phyloP scores from a whole-genome alignment of 2,329 filamentous ascomycete genomes.

The Neodidymelliopsis sp. region DNA sequence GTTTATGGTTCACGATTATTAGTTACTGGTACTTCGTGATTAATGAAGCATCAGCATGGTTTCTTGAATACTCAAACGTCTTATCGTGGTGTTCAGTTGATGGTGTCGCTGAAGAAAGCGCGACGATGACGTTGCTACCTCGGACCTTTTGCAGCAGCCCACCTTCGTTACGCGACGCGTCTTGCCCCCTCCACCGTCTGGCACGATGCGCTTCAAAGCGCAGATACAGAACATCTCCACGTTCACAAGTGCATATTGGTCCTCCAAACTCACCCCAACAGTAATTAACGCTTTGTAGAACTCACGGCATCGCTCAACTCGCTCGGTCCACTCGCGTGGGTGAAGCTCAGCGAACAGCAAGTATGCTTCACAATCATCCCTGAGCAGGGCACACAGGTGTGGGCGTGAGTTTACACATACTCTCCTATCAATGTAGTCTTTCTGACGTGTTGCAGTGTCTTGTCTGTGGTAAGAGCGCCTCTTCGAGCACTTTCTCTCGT shows the following conservation, averaged over 20 bases:
- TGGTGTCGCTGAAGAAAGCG: too few relatives aligned
- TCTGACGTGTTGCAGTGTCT: slow-evolving; percentile 47
- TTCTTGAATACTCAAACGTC: too few relatives aligned
- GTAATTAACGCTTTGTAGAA: slow-evolving; percentile 52
- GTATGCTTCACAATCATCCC: slow-evolving; percentile 96
- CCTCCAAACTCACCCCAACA: rapidly evolving
- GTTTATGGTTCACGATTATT: too few relatives aligned
- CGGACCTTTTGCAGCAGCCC: slow-evolving; percentile 2
- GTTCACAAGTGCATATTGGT: slow-evolving; percentile 57
- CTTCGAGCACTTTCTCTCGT: background rate
- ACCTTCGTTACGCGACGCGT: slow-evolving; percentile 17
- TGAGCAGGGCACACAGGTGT: slow-evolving; percentile 93
- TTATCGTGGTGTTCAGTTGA: too few relatives aligned
- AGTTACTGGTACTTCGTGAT: too few relatives aligned
- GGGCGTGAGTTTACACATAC: slow-evolving; percentile 71
- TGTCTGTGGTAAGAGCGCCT: slow-evolving; percentile 52
- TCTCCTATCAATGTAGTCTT: slow-evolving; percentile 8
- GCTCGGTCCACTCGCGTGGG: slow-evolving; percentile 85
- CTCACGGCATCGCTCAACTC: slow-evolving; percentile 69
- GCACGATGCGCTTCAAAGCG: slow-evolving; percentile 61
- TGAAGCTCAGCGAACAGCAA: slow-evolving; percentile 84
- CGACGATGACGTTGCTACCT: slow-evolving; percentile 16
- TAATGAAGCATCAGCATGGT: too few relatives aligned
- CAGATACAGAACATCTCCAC: slow-evolving; percentile 60
- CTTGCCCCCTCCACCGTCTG: slow-evolving; percentile 4